Percentiles rank a stretch among this genome's conserved stretches.
Conservation (phyloP, 371 early-diverging fungal species). For the Saksenaea oblongispora region DNA sequence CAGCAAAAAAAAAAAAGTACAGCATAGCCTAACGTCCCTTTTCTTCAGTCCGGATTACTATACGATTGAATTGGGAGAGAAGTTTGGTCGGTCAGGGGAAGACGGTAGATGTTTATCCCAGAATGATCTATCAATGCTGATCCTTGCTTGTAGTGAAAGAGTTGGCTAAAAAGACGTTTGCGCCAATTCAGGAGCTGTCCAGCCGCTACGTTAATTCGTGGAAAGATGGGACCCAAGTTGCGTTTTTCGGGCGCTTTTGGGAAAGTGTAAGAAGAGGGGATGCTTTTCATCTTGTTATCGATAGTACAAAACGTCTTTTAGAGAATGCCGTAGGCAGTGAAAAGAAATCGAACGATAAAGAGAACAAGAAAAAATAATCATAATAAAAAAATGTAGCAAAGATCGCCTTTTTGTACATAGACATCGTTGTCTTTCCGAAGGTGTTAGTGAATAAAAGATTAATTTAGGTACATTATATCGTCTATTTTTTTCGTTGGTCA, state of each 20-base stretch:
- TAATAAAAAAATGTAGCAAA: not conserved
- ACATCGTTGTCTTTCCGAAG: not conserved
- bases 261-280: slow-evolving; percentile 26
- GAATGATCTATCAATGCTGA: not conserved
- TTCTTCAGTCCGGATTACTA: slow-evolving; percentile 20
- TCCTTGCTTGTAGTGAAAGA: slow-evolving; percentile 11
- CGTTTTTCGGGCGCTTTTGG: slow-evolving; percentile 20
- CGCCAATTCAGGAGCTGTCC: slow-evolving; percentile 21
- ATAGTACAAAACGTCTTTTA: slow-evolving; percentile 16
- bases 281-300: slow-evolving; percentile 19
- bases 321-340: slow-evolving; percentile 8
- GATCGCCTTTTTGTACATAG: not conserved
- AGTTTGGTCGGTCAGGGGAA: slow-evolving; percentile 22
- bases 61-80: slow-evolving; percentile 23
- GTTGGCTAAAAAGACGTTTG: slow-evolving; percentile 15
- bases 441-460: too few species aligned
- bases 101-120: slow-evolving; percentile 19
- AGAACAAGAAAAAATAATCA: slow-evolving; percentile 9
- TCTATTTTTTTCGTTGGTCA: not conserved
- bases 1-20: not conserved
- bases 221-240: slow-evolving; percentile 25
- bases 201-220: slow-evolving; percentile 23
- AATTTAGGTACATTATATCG: too few species aligned
- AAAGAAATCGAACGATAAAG: slow-evolving; percentile 14
- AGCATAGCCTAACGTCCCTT: not conserved